Evolutionary conservation across 495 filamentous ascomycete genomes (phyloP).

Genomic region (Platismatia glauca): DNA sequence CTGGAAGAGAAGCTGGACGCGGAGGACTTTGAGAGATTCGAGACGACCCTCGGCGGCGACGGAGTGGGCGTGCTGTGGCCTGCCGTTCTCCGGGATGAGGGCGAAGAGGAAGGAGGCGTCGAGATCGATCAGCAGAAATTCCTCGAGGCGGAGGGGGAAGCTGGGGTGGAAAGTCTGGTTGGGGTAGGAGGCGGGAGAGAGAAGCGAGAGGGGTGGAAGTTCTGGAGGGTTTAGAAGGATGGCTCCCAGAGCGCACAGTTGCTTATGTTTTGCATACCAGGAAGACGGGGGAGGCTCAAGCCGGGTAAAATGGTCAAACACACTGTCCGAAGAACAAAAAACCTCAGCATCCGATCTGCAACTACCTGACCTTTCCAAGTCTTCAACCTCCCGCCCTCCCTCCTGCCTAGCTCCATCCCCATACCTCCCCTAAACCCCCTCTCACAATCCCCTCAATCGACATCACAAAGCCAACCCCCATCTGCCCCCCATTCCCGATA

Average conservation of each 20-base stretch:
- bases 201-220: conserved; percentile 77
- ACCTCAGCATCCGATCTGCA: not conserved
- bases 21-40: conserved; percentile 75
- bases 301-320: not conserved
- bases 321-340: not conserved
- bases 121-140: conserved; percentile 93
- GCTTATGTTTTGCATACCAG: not conserved
- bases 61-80: conserved; percentile 91
- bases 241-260: not conserved
- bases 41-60: conserved; percentile 81
- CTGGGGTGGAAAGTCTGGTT: conserved; percentile 47
- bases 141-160: conserved; percentile 59
- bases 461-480: too few relatives aligned
- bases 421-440: too few relatives aligned
- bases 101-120: conserved; percentile 67
- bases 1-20: conserved; percentile 58
- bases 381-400: not conserved
- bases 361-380: too few relatives aligned
- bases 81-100: conserved; percentile 67
- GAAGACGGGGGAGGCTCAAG: not conserved
- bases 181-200: conserved; percentile 46
- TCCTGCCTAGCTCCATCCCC: not conserved
- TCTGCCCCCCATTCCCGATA: too few relatives aligned
- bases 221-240: conserved; percentile 52
- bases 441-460: too few relatives aligned